Percentiles rank a stretch among this genome's conserved stretches.
Conservation (phyloP, 257 asterid genomes). For the Linaria vulgaris region DNA sequence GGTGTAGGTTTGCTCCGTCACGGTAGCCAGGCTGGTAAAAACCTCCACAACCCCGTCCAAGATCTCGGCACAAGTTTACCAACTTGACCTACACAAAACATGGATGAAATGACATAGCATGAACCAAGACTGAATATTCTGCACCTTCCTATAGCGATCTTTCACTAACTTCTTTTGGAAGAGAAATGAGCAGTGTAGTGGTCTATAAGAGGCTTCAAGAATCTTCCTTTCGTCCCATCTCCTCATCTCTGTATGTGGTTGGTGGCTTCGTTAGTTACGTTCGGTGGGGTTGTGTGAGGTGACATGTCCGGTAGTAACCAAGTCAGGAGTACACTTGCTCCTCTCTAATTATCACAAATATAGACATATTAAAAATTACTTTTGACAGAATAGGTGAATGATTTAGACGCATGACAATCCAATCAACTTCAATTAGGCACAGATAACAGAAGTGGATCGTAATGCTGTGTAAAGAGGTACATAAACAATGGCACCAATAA, state of each 20-base stretch:
- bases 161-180: conserved; percentile 1
- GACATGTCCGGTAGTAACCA: neutral
- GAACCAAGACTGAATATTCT: neutral
- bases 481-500: neutral
- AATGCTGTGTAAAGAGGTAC: neutral
- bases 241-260: neutral
- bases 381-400: too few relatives aligned
- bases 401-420: conserved; percentile 7
- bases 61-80: conserved; percentile 49
- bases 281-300: conserved; percentile 8
- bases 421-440: conserved; percentile 10
- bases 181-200: conserved; percentile 1
- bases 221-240: too few relatives aligned
- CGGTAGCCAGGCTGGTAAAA: conserved; percentile 73
- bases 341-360: too few relatives aligned
- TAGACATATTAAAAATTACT: too few relatives aligned
- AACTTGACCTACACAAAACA: conserved; percentile 51
- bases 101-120: neutral
- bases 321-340: neutral
- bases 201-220: neutral
- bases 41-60: conserved; percentile 72
- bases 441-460: conserved; percentile 9
- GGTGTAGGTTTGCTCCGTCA: conserved; percentile 59
- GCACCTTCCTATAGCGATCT: neutral
- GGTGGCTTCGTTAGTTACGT: neutral